Evolutionary conservation across 106 monocot genomes (phyloP).

Genomic region (Platanthera zijinensis): DNA sequence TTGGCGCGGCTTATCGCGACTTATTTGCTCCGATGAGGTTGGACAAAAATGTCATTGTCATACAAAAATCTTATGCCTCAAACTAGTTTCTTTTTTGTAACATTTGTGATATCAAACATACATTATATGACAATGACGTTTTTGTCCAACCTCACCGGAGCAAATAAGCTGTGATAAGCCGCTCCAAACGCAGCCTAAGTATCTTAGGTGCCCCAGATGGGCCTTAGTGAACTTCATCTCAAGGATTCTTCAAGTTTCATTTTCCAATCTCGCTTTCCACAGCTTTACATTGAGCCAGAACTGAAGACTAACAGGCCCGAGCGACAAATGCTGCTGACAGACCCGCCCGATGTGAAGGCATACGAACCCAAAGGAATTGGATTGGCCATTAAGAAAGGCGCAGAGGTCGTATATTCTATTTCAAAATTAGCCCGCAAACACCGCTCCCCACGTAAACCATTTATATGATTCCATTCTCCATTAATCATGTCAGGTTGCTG

Average conservation of each 20-base stretch:
- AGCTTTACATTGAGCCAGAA: constrained; percentile 85
- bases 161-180: too few relatives aligned
- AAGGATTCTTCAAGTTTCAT: not conserved
- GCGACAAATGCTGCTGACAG: constrained; percentile 29
- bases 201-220: too few relatives aligned
- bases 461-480: not conserved
- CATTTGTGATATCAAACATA: too few relatives aligned
- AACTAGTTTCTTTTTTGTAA: too few relatives aligned
- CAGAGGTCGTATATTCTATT: constrained; percentile 38
- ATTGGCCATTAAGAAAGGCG: constrained; percentile 66
- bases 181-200: too few relatives aligned
- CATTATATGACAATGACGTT: too few relatives aligned
- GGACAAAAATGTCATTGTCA: too few relatives aligned
- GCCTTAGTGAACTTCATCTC: too few relatives aligned
- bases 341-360: constrained; percentile 56
- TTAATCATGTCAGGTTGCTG: constrained; percentile 55
- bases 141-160: too few relatives aligned
- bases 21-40: too few relatives aligned
- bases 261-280: not conserved
- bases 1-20: too few relatives aligned
- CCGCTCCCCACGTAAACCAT: not conserved
- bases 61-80: too few relatives aligned
- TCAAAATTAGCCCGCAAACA: not conserved
- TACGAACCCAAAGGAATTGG: constrained; percentile 66
- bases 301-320: constrained; percentile 64